Evolutionary conservation across 768 basidiomycete species (phyloP).

Genomic region (Termitomyces sp.): DNA sequence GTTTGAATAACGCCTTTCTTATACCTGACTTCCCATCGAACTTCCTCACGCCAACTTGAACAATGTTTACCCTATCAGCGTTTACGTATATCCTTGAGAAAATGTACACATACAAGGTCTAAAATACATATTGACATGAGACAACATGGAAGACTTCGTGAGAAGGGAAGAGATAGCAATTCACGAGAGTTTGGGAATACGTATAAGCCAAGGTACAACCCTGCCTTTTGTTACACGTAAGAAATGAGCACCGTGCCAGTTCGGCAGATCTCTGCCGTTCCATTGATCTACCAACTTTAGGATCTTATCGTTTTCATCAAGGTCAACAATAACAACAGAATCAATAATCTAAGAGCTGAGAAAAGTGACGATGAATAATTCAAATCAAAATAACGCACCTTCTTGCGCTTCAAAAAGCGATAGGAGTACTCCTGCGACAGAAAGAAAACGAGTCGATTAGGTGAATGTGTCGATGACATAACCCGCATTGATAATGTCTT

Average conservation of each 20-base stretch:
- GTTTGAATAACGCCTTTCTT: background rate
- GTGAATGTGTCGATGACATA: constrained; percentile 51
- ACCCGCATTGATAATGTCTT: constrained; percentile 45
- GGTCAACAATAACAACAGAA: constrained; percentile 56
- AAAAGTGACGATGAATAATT: background rate
- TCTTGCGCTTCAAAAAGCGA: constrained; percentile 45
- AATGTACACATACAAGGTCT: constrained; percentile 1
- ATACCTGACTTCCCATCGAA: background rate
- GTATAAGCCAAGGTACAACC: constrained; percentile 47
- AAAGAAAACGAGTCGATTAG: constrained; percentile 54
- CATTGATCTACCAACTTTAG: constrained; percentile 53
- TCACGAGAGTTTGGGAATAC: constrained; percentile 33
- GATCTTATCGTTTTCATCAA: constrained; percentile 63
- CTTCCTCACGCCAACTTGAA: background rate
- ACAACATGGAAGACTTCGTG: background rate
- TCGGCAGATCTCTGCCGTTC: constrained; percentile 49
- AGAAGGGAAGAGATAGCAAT: constrained; percentile 17
- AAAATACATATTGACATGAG: background rate
- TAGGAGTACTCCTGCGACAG: constrained; percentile 59
- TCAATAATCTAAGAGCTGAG: constrained; percentile 37
- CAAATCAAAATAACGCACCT: constrained; percentile 24
- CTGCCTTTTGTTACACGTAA: constrained; percentile 48
- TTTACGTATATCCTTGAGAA: background rate
- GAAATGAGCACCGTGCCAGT: constrained; percentile 38
- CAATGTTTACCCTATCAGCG: too few species aligned